A percentile compares a stretch with the other conserved stretches of the same genome.
These are phyloP conservation scores for Botrytis cinerea DNA, from an alignment of 2,329 filamentous ascomycete species.

Conservation along the genomic window DNA sequence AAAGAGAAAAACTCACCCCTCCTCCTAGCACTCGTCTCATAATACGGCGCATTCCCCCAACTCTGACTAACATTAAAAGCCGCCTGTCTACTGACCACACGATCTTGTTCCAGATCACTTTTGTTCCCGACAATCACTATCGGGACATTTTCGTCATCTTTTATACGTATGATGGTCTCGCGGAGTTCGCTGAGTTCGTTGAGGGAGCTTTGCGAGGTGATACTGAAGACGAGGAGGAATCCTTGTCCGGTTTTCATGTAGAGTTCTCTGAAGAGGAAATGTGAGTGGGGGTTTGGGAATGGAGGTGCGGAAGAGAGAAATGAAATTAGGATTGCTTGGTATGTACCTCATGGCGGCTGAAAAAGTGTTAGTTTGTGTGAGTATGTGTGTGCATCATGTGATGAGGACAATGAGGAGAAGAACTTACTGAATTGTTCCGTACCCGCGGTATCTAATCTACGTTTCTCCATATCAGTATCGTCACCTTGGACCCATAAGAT, in stretches of 20 bases:
- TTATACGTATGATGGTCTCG: conserved; percentile 73
- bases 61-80: conserved; percentile 67
- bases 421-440: conserved; percentile 74
- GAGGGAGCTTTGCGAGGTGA: conserved; percentile 68
- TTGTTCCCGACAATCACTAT: conserved; percentile 77
- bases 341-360: conserved; percentile 59
- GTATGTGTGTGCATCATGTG: conserved; percentile 30
- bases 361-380: conserved; percentile 28
- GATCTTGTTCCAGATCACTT: conserved; percentile 71
- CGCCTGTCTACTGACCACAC: conserved; percentile 62
- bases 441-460: conserved; percentile 68
- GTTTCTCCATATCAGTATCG: conserved; percentile 28
- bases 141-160: conserved; percentile 68
- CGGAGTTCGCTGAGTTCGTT: conserved; percentile 70
- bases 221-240: conserved; percentile 74
- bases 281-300: neutral
- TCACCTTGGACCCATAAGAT: conserved; percentile 1
- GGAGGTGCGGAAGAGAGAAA: no score
- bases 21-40: conserved; percentile 68
- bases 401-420: neutral
- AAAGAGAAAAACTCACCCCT: conserved; percentile 45
- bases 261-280: conserved; percentile 55
- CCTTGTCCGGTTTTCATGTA: conserved; percentile 78
- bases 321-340: neutral
- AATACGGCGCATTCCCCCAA: conserved; percentile 73